A percentile compares a stretch with the other conserved stretches of the same genome.
Evolutionary conservation across 2,329 filamentous ascomycete genomes (phyloP).

Genomic region (Escovopsis sp.): DNA sequence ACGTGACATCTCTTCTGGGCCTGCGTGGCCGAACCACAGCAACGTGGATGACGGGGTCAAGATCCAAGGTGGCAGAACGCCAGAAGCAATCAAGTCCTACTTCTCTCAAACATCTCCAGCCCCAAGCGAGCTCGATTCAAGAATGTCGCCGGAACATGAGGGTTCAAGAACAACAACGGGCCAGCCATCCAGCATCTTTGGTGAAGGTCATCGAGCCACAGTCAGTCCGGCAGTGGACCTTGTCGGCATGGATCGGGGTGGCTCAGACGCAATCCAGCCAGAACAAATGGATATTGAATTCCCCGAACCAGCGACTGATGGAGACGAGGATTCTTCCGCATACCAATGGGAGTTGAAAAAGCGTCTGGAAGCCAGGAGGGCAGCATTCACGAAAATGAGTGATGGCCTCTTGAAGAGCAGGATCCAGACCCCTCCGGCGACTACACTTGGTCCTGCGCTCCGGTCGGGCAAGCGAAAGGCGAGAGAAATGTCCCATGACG

Average conservation of each 20-base stretch:
- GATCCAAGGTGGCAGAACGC: too few relatives aligned
- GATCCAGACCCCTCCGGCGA: neutral
- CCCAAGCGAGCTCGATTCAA: too few relatives aligned
- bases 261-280: neutral
- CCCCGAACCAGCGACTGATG: too few relatives aligned
- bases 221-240: neutral
- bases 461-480: slow-evolving; percentile 14
- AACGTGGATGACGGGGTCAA: too few relatives aligned
- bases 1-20: too few relatives aligned
- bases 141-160: too few relatives aligned
- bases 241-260: neutral
- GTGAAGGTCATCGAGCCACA: neutral
- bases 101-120: too few relatives aligned
- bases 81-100: too few relatives aligned
- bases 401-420: neutral
- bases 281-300: neutral
- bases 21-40: too few relatives aligned
- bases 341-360: slow-evolving; percentile 10
- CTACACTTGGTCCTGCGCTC: neutral
- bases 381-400: neutral
- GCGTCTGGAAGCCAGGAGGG: neutral
- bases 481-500: slow-evolving; percentile 12
- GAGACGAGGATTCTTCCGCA: slow-evolving; percentile 16
- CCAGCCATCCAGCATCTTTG: too few relatives aligned
- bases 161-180: too few relatives aligned